Evolutionary conservation across 2,329 filamentous ascomycete species (phyloP).

Genomic region (Fusarium piperis): DNA sequence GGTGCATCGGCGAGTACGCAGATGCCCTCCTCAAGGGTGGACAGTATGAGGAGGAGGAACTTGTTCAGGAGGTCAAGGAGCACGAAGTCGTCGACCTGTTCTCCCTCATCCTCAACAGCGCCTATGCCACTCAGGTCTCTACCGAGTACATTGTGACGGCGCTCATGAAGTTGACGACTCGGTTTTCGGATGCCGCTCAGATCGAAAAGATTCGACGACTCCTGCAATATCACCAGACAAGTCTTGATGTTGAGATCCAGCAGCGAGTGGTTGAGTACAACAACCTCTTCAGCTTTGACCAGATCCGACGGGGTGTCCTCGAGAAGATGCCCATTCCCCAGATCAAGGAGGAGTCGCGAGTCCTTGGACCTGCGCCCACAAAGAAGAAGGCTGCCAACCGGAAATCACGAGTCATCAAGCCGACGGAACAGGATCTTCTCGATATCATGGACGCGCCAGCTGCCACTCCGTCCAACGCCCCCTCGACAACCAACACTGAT

Average conservation of each 20-base stretch:
- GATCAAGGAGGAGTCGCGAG: slow-evolving; percentile 93
- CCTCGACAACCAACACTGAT: slow-evolving; percentile 79
- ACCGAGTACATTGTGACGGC: slow-evolving; percentile 97
- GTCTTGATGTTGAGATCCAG: slow-evolving; percentile 94
- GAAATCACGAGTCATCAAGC: slow-evolving; percentile 80
- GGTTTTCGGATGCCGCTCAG: slow-evolving; percentile 84
- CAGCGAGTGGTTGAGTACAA: slow-evolving; percentile 95
- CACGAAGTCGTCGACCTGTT: slow-evolving; percentile 94
- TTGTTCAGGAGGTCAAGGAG: slow-evolving; percentile 83
- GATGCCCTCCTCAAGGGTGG: slow-evolving; percentile 89
- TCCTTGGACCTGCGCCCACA: slow-evolving; percentile 82
- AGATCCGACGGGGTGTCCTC: slow-evolving; percentile 87
- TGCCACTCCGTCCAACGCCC: slow-evolving; percentile 58
- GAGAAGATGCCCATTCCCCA: slow-evolving; percentile 98
- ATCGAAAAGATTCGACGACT: slow-evolving; percentile 85
- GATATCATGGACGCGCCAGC: slow-evolving; percentile 87
- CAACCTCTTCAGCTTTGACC: slow-evolving; percentile 91
- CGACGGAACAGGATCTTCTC: slow-evolving; percentile 89
- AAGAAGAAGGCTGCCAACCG: slow-evolving; percentile 76
- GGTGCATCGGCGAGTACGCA: slow-evolving; percentile 98
- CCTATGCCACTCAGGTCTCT: slow-evolving; percentile 88
- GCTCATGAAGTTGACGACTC: slow-evolving; percentile 92
- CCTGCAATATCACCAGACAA: slow-evolving; percentile 80
- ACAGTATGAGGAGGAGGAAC: slow-evolving; percentile 92
- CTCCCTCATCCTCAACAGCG: slow-evolving; percentile 90